Percentiles rank a stretch among this genome's conserved stretches.
phyloP scores from a whole-genome alignment of 2,329 filamentous ascomycete genomes.

The Sporothrix pallida region DNA sequence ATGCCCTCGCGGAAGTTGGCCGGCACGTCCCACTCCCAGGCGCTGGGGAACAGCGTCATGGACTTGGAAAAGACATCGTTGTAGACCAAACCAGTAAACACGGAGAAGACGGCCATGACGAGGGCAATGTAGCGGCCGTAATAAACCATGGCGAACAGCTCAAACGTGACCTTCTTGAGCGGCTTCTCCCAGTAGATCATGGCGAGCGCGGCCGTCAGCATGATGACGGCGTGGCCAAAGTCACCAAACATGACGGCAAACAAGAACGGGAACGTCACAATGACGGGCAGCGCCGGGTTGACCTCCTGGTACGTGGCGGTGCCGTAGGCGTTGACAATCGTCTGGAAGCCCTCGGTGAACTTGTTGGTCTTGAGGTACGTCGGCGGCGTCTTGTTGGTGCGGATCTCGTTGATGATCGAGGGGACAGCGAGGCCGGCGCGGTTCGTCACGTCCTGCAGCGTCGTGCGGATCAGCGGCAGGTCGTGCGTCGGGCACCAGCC shows the following conservation, averaged over 20 bases:
- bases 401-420: slow-evolving; percentile 97
- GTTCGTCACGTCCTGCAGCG: slow-evolving; percentile 95
- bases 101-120: slow-evolving; percentile 96
- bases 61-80: slow-evolving; percentile 97
- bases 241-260: slow-evolving; percentile 99
- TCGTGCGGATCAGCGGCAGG: slow-evolving; percentile 85
- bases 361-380: slow-evolving; percentile 99
- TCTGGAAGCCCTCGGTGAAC: slow-evolving; percentile 97
- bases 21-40: slow-evolving; percentile 81
- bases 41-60: slow-evolving; percentile 84
- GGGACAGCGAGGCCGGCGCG: slow-evolving; percentile 94
- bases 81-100: slow-evolving; percentile 97
- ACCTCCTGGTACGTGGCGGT: slow-evolving; percentile 97
- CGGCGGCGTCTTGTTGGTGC: slow-evolving; percentile 94
- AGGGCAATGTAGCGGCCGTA: slow-evolving; percentile 98
- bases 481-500: slow-evolving; percentile 96
- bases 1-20: slow-evolving; percentile 68
- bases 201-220: slow-evolving; percentile 79
- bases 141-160: slow-evolving; percentile 97
- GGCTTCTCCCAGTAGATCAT: slow-evolving; percentile 98
- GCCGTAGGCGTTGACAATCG: slow-evolving; percentile 97
- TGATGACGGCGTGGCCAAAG: slow-evolving; percentile 89
- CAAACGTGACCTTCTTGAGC: slow-evolving; percentile 88
- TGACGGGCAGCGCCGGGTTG: slow-evolving; percentile 92
- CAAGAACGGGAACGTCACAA: slow-evolving; percentile 98